A percentile compares a stretch with the other conserved stretches of the same genome.
These are phyloP conservation scores for Chytridium lagenaria DNA, from an alignment of 371 early-diverging fungal species.

Conservation along the genomic window DNA sequence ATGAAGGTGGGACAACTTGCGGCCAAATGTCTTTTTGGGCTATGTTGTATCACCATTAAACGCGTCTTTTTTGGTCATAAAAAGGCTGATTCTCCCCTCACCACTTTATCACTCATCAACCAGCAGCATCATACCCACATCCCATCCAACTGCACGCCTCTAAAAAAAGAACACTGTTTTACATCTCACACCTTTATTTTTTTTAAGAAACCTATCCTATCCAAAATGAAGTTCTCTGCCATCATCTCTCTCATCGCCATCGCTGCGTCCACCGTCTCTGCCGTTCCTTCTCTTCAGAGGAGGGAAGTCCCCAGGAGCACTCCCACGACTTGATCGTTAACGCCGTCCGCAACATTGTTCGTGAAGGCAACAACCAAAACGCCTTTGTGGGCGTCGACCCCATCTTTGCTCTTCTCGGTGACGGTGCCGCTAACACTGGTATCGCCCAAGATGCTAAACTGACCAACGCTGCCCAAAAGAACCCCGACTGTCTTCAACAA, in stretches of 20 bases:
- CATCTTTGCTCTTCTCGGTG: slow-evolving; percentile 27
- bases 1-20: too few relatives aligned
- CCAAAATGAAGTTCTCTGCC: background rate
- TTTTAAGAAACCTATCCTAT: background rate
- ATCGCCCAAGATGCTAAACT: background rate
- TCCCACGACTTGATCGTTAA: slow-evolving; percentile 29
- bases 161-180: too few relatives aligned
- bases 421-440: background rate
- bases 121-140: too few relatives aligned
- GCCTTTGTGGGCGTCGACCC: slow-evolving; percentile 15
- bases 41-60: too few relatives aligned
- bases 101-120: too few relatives aligned
- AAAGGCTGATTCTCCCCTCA: too few relatives aligned
- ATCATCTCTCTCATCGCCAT: slow-evolving; percentile 7
- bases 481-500: slow-evolving; percentile 30
- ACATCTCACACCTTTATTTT: background rate
- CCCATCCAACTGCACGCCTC: too few relatives aligned
- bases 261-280: background rate
- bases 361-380: background rate
- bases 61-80: too few relatives aligned
- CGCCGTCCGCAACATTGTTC: slow-evolving; percentile 16
- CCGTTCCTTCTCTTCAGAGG: background rate
- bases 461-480: too few relatives aligned
- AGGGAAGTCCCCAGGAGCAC: slow-evolving; percentile 34
- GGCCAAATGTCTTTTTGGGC: too few relatives aligned